Percentiles rank a stretch among this genome's conserved stretches.
These are phyloP conservation scores for Biscutella auriculata DNA, from an alignment of 441 rosid genomes.

Conservation along the genomic window DNA sequence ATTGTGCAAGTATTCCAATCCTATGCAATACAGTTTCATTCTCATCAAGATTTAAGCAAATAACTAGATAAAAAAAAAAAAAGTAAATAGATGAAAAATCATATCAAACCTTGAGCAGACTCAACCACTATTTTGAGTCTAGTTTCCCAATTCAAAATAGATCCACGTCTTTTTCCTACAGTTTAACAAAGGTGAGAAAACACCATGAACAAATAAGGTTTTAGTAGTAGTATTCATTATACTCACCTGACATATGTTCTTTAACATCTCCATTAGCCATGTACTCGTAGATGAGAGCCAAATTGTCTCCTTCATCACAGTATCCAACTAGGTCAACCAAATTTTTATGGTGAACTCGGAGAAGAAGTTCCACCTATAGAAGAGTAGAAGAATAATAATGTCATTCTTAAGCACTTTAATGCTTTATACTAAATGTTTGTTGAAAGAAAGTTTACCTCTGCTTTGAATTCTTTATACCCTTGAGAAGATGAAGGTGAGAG, in stretches of 20 bases:
- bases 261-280: slow-evolving; percentile 34
- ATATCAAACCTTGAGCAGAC: slow-evolving; percentile 40
- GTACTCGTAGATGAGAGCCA: slow-evolving; percentile 34
- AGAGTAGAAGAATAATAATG: too few species aligned
- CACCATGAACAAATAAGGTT: too few species aligned
- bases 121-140: slow-evolving; percentile 24
- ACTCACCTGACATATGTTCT: slow-evolving; percentile 23
- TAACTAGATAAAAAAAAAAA: too few species aligned
- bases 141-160: slow-evolving; percentile 33
- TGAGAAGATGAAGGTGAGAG: slow-evolving; percentile 29
- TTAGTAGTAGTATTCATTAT: too few species aligned
- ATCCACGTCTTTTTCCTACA: too few species aligned
- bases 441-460: too few species aligned
- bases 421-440: too few species aligned
- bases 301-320: slow-evolving; percentile 23
- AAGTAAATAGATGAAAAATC: too few species aligned
- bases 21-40: slow-evolving; percentile 2
- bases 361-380: slow-evolving; percentile 28
- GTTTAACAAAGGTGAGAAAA: too few species aligned
- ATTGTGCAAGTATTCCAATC: slow-evolving; percentile 17
- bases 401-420: too few species aligned
- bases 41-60: too few species aligned
- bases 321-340: slow-evolving; percentile 30
- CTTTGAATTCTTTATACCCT: slow-evolving; percentile 29
- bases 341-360: slow-evolving; percentile 23